phyloP scores from a whole-genome alignment of 805 yeast genomes.

The Dipodascus geniculatus region DNA sequence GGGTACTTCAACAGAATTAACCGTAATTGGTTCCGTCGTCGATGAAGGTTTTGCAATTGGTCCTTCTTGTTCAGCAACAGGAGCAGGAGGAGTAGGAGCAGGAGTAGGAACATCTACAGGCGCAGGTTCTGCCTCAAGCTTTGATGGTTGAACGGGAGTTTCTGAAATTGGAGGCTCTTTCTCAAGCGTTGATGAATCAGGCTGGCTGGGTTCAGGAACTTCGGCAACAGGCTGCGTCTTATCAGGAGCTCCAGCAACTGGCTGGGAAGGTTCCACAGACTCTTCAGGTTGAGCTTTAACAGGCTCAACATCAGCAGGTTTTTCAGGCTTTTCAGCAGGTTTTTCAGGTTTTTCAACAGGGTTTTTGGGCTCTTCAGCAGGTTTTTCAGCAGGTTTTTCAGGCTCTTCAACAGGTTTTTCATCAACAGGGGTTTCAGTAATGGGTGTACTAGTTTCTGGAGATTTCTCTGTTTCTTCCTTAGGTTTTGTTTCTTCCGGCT shows the following conservation, averaged over 20 bases:
- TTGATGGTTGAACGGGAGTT: too few relatives aligned
- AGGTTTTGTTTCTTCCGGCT: not conserved
- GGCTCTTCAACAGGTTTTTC: not conserved
- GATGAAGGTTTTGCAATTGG: not conserved
- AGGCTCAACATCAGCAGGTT: not conserved
- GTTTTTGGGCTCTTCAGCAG: not conserved
- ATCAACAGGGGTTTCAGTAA: not conserved
- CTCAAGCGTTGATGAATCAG: not conserved
- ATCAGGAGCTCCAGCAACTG: not conserved
- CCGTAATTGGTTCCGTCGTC: too few relatives aligned
- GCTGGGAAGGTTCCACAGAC: not conserved
- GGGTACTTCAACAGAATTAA: too few relatives aligned
- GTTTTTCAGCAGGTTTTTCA: not conserved
- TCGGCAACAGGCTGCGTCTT: not conserved
- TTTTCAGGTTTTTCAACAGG: not conserved
- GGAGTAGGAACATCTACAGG: not conserved
- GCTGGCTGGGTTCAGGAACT: not conserved
- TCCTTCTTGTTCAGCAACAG: not conserved
- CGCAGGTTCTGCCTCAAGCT: not conserved
- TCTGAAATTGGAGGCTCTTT: not conserved
- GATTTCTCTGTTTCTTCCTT: not conserved
- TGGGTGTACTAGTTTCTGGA: not conserved
- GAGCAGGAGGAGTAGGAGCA: not conserved
- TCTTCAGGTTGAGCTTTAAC: not conserved
- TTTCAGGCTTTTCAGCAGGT: not conserved